These are phyloP conservation scores for Arthrobotrys megalospora DNA, from an alignment of 2,329 filamentous ascomycete species.

Conservation along the genomic window DNA sequence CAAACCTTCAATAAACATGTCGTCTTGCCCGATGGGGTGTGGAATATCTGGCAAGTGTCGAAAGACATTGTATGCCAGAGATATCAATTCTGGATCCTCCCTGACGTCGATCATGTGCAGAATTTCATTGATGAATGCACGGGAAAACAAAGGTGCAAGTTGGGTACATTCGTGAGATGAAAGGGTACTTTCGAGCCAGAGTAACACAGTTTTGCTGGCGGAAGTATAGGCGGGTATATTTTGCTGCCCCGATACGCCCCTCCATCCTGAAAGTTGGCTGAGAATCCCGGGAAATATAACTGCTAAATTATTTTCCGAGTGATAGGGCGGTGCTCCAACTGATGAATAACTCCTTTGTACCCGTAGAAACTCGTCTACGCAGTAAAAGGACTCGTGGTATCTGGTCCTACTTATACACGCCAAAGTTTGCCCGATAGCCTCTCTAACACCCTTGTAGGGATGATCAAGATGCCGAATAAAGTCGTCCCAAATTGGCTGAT, in stretches of 20 bases:
- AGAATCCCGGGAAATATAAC: slow-evolving; percentile 83
- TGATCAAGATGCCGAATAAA: slow-evolving; percentile 94
- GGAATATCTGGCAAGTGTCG: slow-evolving; percentile 96
- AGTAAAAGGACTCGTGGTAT: slow-evolving; percentile 93
- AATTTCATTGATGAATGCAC: slow-evolving; percentile 89
- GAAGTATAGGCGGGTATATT: slow-evolving; percentile 95
- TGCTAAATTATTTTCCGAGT: slow-evolving; percentile 81
- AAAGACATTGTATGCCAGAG: slow-evolving; percentile 95
- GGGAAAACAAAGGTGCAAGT: slow-evolving; percentile 90
- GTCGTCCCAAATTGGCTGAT: slow-evolving; percentile 88
- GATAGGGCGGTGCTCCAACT: slow-evolving; percentile 86
- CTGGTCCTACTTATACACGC: slow-evolving; percentile 89
- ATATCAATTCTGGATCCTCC: slow-evolving; percentile 95
- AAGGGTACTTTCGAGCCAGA: slow-evolving; percentile 93
- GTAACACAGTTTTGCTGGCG: slow-evolving; percentile 92
- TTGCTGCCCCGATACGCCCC: slow-evolving; percentile 86
- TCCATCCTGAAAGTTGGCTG: slow-evolving; percentile 85
- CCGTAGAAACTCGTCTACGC: slow-evolving; percentile 81
- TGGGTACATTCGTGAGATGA: slow-evolving; percentile 94
- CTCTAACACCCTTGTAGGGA: slow-evolving; percentile 96
- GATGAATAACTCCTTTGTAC: slow-evolving; percentile 84
- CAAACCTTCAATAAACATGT: slow-evolving; percentile 84
- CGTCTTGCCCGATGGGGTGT: slow-evolving; percentile 87
- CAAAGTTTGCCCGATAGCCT: slow-evolving; percentile 91
- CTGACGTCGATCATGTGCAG: slow-evolving; percentile 99